phyloP scores from a whole-genome alignment of 1,139 yeast genomes.

The Citeromyces siamensis region DNA sequence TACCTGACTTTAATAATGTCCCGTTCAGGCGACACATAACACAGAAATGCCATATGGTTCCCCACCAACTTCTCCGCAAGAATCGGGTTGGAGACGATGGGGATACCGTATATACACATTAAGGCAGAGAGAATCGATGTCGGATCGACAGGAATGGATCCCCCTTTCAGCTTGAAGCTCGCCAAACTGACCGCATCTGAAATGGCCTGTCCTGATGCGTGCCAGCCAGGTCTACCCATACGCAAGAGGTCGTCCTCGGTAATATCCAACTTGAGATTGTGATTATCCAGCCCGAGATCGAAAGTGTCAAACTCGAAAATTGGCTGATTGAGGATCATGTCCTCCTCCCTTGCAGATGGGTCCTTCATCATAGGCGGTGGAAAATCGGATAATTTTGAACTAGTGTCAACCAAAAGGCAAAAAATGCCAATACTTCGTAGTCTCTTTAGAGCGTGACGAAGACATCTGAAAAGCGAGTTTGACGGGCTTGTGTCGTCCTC shows the following conservation, averaged over 20 bases:
- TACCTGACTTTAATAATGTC: not conserved
- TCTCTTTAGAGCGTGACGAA: not conserved
- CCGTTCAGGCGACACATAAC: not conserved
- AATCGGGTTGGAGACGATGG: not conserved
- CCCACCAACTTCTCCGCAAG: not conserved
- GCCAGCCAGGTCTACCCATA: not conserved
- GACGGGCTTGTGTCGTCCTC: not conserved
- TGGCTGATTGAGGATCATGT: not conserved
- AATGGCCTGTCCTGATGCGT: not conserved
- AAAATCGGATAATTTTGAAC: not conserved
- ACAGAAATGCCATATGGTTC: not conserved
- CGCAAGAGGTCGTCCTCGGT: not conserved
- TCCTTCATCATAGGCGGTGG: not conserved
- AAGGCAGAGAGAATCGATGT: not conserved
- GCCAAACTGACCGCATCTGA: not conserved
- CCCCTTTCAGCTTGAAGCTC: not conserved
- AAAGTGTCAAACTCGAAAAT: not conserved
- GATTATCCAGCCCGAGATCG: not conserved
- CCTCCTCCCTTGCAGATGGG: not conserved
- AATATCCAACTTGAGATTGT: not conserved
- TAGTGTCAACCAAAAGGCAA: not conserved
- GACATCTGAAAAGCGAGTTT: not conserved
- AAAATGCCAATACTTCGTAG: not conserved
- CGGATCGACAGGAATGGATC: not conserved
- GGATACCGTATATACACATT: not conserved